Evolutionary conservation across 352 stramenopile species (phyloP).

Genomic region (Phytopythium mirpurense): DNA sequence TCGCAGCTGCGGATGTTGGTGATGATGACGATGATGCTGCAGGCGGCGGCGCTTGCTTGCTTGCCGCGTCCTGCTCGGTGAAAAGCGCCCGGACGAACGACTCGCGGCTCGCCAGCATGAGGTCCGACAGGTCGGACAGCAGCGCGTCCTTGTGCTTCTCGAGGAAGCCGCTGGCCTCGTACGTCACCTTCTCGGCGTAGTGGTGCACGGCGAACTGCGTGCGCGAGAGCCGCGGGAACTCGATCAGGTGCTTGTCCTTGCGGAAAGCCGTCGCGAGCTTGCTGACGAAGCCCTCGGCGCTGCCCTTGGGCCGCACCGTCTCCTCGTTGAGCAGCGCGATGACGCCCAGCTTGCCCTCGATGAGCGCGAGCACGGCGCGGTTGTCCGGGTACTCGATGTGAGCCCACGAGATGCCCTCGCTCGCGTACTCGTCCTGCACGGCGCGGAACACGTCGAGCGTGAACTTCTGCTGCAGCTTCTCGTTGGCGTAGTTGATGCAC

Average conservation of each 20-base stretch:
- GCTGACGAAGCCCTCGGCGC: constrained; percentile 58
- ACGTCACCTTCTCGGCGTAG: constrained; percentile 92
- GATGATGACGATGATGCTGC: no score
- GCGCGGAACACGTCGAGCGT: constrained; percentile 64
- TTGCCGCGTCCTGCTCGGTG: constrained; percentile 32
- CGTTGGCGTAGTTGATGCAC: constrained; percentile 96
- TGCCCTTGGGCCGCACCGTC: constrained; percentile 71
- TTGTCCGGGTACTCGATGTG: constrained; percentile 85
- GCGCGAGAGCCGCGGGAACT: constrained; percentile 61
- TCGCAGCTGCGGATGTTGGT: constrained; percentile 12
- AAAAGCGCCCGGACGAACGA: constrained; percentile 58
- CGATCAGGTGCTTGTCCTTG: constrained; percentile 52
- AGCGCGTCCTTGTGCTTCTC: constrained; percentile 95
- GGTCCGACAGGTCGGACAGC: constrained; percentile 86
- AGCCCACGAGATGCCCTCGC: constrained; percentile 68
- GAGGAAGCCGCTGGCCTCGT: constrained; percentile 88
- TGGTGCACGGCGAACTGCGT: constrained; percentile 91
- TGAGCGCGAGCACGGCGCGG: constrained; percentile 56
- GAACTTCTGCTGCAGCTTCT: constrained; percentile 89
- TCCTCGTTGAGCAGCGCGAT: constrained; percentile 85
- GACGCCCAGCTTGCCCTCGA: constrained; percentile 75
- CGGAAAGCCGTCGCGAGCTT: constrained; percentile 46
- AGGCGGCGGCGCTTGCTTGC: no score
- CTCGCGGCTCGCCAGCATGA: constrained; percentile 52
- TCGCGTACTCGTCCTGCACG: constrained; percentile 60